Conservation (phyloP, 2,329 filamentous ascomycete species). For the Periconia sp. region DNA sequence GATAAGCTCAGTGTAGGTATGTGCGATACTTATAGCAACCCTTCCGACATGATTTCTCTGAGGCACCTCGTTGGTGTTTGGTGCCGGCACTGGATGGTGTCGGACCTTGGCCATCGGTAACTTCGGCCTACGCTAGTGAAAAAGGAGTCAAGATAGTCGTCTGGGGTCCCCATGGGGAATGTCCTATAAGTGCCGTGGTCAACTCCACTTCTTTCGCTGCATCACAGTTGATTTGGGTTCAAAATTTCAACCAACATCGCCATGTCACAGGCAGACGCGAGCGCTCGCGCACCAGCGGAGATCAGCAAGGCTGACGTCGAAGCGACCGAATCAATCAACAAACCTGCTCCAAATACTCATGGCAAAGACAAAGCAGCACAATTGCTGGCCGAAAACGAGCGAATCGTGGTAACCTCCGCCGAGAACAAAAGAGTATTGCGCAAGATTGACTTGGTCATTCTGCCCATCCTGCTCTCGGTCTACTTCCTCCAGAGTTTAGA, state of each 20-base stretch:
- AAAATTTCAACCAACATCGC: no score
- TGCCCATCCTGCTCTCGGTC: slow-evolving; percentile 63
- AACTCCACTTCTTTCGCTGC: slow-evolving; percentile 7
- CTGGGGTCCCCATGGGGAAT: slow-evolving; percentile 36
- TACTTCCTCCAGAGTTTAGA: slow-evolving; percentile 70
- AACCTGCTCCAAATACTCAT: slow-evolving; percentile 14
- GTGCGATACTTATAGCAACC: no score
- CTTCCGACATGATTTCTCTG: no score
- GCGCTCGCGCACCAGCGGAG: slow-evolving; percentile 9
- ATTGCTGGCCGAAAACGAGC: slow-evolving; percentile 54
- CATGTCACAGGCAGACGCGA: slow-evolving; percentile 24
- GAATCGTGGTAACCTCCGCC: slow-evolving; percentile 56
- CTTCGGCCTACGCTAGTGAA: slow-evolving; percentile 23
- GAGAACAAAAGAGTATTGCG: slow-evolving; percentile 60
- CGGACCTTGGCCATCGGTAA: slow-evolving; percentile 20
- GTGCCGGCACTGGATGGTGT: no score
- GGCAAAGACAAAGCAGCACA: slow-evolving; percentile 57
- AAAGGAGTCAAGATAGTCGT: slow-evolving; percentile 9
- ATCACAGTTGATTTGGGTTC: no score
- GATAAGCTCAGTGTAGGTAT: neutral
- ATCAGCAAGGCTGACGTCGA: slow-evolving; percentile 31
- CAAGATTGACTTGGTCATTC: slow-evolving; percentile 58
- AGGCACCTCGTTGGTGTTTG: no score
- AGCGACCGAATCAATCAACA: slow-evolving; percentile 34
- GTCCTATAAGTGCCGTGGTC: slow-evolving; percentile 7